Evolutionary conservation across 2,329 filamentous ascomycete genomes (phyloP).

Genomic region (Elsinoe fawcettii): DNA sequence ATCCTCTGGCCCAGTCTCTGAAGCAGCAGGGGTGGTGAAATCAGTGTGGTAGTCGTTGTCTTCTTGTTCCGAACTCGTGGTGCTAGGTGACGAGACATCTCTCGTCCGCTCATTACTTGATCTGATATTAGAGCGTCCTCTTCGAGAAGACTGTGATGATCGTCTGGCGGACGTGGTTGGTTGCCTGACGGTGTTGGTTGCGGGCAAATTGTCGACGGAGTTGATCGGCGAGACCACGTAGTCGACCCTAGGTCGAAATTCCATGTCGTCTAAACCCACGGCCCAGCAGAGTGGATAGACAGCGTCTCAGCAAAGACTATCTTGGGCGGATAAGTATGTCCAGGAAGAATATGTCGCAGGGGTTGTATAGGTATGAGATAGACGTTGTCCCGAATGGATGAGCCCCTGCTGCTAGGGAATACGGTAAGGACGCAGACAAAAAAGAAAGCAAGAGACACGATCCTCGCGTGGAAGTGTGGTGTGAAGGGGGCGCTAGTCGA

Average conservation of each 20-base stretch:
- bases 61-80: slow-evolving; percentile 20
- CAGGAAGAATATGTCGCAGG: slow-evolving; percentile 3
- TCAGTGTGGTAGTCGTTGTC: slow-evolving; percentile 30
- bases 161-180: neutral
- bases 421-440: neutral
- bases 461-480: neutral
- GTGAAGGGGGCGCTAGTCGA: neutral
- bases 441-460: slow-evolving; percentile 1
- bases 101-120: neutral
- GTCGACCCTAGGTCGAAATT: neutral
- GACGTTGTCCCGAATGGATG: neutral
- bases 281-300: neutral
- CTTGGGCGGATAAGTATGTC: neutral
- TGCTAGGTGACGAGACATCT: slow-evolving; percentile 28
- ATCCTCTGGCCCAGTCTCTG: slow-evolving; percentile 26
- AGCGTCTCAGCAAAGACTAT: neutral
- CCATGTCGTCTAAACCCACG: slow-evolving; percentile 1
- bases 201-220: slow-evolving; percentile 10
- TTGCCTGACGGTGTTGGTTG: neutral
- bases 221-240: slow-evolving; percentile 11
- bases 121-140: neutral
- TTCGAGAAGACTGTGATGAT: neutral
- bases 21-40: slow-evolving; percentile 29
- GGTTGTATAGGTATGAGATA: neutral
- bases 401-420: neutral